Base-by-base conservation (phyloP, 257 asterid species). In the Gentiana macrophylla region DNA sequence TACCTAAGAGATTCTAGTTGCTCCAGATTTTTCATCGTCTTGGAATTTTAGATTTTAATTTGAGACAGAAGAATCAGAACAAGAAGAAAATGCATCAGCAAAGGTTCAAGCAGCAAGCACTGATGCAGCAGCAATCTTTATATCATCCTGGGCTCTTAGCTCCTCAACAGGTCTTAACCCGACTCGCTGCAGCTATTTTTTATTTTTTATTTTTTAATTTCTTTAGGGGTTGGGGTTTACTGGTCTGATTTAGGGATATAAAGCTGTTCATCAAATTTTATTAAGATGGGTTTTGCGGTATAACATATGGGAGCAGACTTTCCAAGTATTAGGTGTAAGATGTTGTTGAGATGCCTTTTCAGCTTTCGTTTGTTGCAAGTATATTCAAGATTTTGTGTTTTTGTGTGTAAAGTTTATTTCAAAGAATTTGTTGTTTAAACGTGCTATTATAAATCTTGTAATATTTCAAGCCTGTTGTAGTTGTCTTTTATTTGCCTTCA, bases 91-190 rank as follows among this genome's bases (percentile, higher is more conserved):
- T 46, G 69, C 65, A 71, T 80, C 88, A 82, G 63, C 83, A 76
- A 56, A 89, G 72, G 70, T 75, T 86, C 79, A 50, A 78, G 79
- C 81, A 78, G 71, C 83, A 83, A 59, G 86, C 74, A 62, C 89
- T 86, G 35, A 48, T 87, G 76, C 82, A 84, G 94, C 96, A 86
- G 70, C 92, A 84, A 57, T 77, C 96, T 32, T 83, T 87, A 35
- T 87, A 84, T 64, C 92, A 84, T 57, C 92, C 95, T 34, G 86
- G 84, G 43, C 80, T 81, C 49, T 56, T 83, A 47, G 84, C 83
- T 43, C 76, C 80, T 64, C 83, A 92, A 54, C 96, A 77, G 93
- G 96, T 81, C 67, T 55, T n/a, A 3, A 24, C 53, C 37, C 32
- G 1, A 41, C 37, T 55, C 3, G 6, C 6, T 13, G 35, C n/a